Base-by-base conservation (phyloP, 306 rosid genomes). In the Pachyrhizus erosus region DNA sequence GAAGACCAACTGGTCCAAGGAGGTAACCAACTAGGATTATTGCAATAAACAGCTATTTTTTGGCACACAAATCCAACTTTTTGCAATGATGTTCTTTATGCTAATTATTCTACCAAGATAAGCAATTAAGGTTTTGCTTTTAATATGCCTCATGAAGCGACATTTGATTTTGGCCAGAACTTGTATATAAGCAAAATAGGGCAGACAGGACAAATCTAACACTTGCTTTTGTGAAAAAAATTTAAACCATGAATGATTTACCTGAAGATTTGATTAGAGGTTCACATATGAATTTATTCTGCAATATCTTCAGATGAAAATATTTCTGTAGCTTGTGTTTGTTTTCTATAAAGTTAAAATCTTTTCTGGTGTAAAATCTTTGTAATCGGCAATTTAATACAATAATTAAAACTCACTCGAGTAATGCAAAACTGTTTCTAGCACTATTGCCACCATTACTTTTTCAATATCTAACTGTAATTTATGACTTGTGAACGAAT, bases 1-100 rank as follows among this genome's bases (percentile, higher is more conserved):
- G 70, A 86, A 67, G 87, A 85, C 90, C 83, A 88, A 88, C 33
- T 87, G 96, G 92, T 77, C 69, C 39, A 85, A 84, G 20, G 92
- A 89, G 90, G 96, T 89, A 80, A 34, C 17, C 20, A 23, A 51
- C 18, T 51, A 17, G 14, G 6, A 73, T 20, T 4, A 40, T 42
- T 66, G 9, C 0, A 14, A 15, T 12, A 43, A 70, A 2, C 7
- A 9, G 0, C 18, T 23, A 39, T 23, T 10, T 73, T 15, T 17
- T 15, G 31, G 26, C 14, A 65, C 42, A 4, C 9, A 62, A 62
- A 7, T 15, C 43, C 43, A 64, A 29, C 2, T 15, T 14, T 62
- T 14, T 14, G 10, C 12, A 62, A 4, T 3, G 17, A 58, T 58
- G 66, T 24, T 58, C 8, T 58, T 15, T 9, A 57, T 21, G 11